A percentile compares a stretch with the other conserved stretches of the same genome.
phyloP scores from a whole-genome alignment of 371 early-diverging fungal species.

The Actinomucor elegans region DNA sequence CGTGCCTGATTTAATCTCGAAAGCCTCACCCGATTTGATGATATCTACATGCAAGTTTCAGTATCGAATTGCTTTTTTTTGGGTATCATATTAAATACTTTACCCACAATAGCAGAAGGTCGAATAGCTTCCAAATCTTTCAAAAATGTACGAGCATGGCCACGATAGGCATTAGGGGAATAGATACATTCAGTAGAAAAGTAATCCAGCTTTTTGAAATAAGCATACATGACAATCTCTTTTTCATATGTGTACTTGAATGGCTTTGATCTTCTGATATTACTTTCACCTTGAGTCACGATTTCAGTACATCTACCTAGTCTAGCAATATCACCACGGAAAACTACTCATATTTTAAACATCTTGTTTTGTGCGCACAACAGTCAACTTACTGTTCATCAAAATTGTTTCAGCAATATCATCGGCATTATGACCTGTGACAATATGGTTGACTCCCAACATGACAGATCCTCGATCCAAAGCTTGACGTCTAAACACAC shows the following conservation, averaged over 20 bases:
- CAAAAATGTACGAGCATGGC: slow-evolving; percentile 94
- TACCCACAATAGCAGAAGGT: slow-evolving; percentile 89
- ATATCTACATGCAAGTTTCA: slow-evolving; percentile 85
- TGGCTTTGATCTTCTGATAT: slow-evolving; percentile 93
- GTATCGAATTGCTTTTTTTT: no score
- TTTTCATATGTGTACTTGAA: slow-evolving; percentile 99
- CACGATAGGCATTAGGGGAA: slow-evolving; percentile 98
- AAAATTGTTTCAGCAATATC: slow-evolving; percentile 99
- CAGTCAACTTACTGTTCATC: slow-evolving; percentile 92
- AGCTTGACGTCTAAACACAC: slow-evolving; percentile 98
- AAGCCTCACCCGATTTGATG: slow-evolving; percentile 93
- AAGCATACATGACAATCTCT: slow-evolving; percentile 99
- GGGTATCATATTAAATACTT: not conserved
- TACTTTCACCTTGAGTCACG: slow-evolving; percentile 76
- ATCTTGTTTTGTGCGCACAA: not conserved
- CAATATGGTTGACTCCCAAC: slow-evolving; percentile 93
- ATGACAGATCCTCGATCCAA: slow-evolving; percentile 95
- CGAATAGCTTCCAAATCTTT: slow-evolving; percentile 97
- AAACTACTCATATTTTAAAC: no score
- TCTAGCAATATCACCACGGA: slow-evolving; percentile 97
- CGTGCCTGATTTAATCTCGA: slow-evolving; percentile 68
- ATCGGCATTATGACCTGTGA: slow-evolving; percentile 99
- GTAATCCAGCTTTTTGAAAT: slow-evolving; percentile 97
- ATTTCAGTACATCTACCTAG: slow-evolving; percentile 95
- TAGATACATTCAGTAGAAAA: slow-evolving; percentile 99